Evolutionary conservation across 805 yeast genomes (phyloP), one percentile per base, ranked within the genome.

Genomic region (Spathaspora boniae): DNA sequence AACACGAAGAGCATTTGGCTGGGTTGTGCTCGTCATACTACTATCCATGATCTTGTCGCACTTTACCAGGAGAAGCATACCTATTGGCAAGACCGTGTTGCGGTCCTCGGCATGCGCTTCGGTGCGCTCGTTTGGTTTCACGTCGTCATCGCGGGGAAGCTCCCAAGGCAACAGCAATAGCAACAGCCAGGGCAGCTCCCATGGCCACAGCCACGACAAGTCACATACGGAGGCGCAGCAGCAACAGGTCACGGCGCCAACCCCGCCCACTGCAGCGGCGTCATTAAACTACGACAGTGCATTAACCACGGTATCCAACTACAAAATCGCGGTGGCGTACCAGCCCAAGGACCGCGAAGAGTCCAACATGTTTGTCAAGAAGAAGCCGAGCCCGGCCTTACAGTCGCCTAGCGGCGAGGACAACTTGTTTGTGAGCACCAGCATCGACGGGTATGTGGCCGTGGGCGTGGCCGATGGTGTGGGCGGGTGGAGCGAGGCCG

Each of bases 381-480:
- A 47, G 20, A 47, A 47, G 25, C 43, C 42, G 27, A 38, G 63
- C 6, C 64, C 67, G 4, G 44, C 88, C 1, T 38, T 52, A 25
- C 43, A 47, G 26, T 63, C 68, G 5, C 78, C 85, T 4, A 72
- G 86, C 2, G 94, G 94, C 4, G 94, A 85, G 51, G 94, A 85
- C 51, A 84, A 81, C 51, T 78, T 70, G 47, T 77, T 84, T 39
- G 65, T 80, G 18, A 68, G 76, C 6, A 58, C 58, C 16, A 61
- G 61, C 19, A 56, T 51, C 14, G 61, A 62, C 33, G 68, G 71
- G 3, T 60, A 58, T 19, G 43, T 81, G 0, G 75, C 82, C 4
- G 70, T 80, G n/a, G 94, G 91, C 16, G 93, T 85, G 3, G 83
- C 96, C 5, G 98, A 91, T 61, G 98, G 98, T 9, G 98, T 93